Conservation (phyloP, 768 basidiomycete genomes). For the Floccularia luteovirens region DNA sequence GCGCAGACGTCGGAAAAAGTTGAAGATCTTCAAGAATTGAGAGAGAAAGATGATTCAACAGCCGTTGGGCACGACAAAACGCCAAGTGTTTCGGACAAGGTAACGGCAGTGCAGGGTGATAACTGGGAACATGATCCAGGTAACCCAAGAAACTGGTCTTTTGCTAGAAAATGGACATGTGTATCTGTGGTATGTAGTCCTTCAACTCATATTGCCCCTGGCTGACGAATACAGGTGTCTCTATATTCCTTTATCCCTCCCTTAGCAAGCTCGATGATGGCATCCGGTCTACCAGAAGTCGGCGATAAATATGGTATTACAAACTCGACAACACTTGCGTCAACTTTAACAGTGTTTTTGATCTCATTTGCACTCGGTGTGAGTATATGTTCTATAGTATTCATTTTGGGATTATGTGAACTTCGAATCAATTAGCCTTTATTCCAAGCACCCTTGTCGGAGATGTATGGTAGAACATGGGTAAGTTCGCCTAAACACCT, state of each 20-base stretch:
- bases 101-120: too few species aligned
- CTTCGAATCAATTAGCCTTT: constrained; percentile 31
- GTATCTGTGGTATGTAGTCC: constrained; percentile 42
- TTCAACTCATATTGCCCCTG: background rate
- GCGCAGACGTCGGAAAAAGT: too few species aligned
- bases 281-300: constrained; percentile 55
- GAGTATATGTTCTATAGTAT: too few species aligned
- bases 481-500: constrained; percentile 21
- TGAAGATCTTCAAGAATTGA: too few species aligned
- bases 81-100: too few species aligned
- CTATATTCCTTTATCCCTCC: constrained; percentile 51
- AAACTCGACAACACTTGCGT: constrained; percentile 39
- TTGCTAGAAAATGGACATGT: constrained; percentile 50
- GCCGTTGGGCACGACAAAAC: too few species aligned
- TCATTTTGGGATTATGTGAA: too few species aligned
- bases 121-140: constrained; percentile 53
- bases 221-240: constrained; percentile 34
- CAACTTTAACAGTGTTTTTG: constrained; percentile 63
- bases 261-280: constrained; percentile 57
- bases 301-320: constrained; percentile 45
- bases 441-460: constrained; percentile 59
- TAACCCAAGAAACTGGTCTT: constrained; percentile 65
- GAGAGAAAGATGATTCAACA: too few species aligned
- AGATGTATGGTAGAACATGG: constrained; percentile 70
- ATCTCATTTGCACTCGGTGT: constrained; percentile 63